Percentiles rank a stretch among this genome's conserved stretches.
These are phyloP conservation scores for Silene latifolia DNA, from an alignment of 148 eudicot species.

Conservation along the genomic window DNA sequence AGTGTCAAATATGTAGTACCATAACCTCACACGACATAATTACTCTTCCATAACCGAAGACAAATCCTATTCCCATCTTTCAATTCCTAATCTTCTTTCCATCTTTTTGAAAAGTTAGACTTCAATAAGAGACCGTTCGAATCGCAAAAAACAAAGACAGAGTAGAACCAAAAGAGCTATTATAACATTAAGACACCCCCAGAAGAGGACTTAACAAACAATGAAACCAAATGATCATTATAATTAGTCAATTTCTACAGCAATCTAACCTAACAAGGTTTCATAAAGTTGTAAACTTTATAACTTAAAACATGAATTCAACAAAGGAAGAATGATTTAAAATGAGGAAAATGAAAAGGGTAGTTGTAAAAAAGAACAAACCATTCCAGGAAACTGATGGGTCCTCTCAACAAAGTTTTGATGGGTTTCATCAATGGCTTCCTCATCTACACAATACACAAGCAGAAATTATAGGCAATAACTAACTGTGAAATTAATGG, in stretches of 20 bases:
- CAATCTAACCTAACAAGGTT: neutral
- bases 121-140: neutral
- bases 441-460: constrained; percentile 47
- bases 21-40: neutral
- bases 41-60: neutral
- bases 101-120: neutral
- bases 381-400: constrained; percentile 85
- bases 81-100: neutral
- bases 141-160: too few relatives aligned
- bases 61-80: neutral
- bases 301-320: neutral
- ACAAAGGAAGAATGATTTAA: neutral
- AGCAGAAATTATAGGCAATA: neutral
- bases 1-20: neutral
- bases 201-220: too few relatives aligned
- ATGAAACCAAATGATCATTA: too few relatives aligned
- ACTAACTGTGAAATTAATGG: neutral
- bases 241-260: too few relatives aligned
- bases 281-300: neutral
- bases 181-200: too few relatives aligned
- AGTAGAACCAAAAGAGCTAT: too few relatives aligned
- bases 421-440: constrained; percentile 25
- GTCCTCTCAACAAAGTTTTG: constrained; percentile 61
- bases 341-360: neutral
- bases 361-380: constrained; percentile 20